Percentiles rank a stretch among this genome's conserved stretches.
Conservation (phyloP, 2,329 filamentous ascomycete genomes). For the Colletotrichum eremochloae region DNA sequence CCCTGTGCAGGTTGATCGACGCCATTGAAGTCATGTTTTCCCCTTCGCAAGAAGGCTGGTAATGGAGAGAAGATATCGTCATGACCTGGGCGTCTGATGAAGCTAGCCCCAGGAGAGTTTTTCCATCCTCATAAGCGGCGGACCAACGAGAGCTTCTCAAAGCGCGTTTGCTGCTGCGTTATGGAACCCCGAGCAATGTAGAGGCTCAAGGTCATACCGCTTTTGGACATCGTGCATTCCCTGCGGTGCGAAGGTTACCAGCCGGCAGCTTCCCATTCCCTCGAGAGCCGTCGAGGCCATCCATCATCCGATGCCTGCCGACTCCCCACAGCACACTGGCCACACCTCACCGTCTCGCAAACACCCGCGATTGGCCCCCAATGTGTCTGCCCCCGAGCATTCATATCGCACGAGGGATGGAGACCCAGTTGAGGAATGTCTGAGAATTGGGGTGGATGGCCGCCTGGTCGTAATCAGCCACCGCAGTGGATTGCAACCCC, state of each 20-base stretch:
- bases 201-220: conserved; percentile 30
- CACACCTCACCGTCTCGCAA: background rate
- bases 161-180: conserved; percentile 33
- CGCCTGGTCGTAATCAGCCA: conserved; percentile 39
- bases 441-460: conserved; percentile 39
- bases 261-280: conserved; percentile 28
- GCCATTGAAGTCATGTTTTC: background rate
- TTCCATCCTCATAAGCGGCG: conserved; percentile 19
- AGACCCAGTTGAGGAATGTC: conserved; percentile 36
- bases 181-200: conserved; percentile 33
- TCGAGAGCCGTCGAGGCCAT: conserved; percentile 33
- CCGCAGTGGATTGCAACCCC: conserved; percentile 27
- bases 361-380: conserved; percentile 20
- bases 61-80: conserved; percentile 3
- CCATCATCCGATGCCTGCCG: conserved; percentile 30
- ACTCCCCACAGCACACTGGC: conserved; percentile 26
- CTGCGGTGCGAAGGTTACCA: conserved; percentile 13
- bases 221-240: conserved; percentile 32
- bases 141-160: conserved; percentile 31
- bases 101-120: conserved; percentile 19
- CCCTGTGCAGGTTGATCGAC: conserved; percentile 2
- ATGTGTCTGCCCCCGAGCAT: conserved; percentile 23
- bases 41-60: background rate
- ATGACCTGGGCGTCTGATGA: background rate
- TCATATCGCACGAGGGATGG: conserved; percentile 37